These are phyloP conservation scores for Nakaseomyces delphensis DNA, from an alignment of 1,139 yeast genomes.

Conservation along the genomic window DNA sequence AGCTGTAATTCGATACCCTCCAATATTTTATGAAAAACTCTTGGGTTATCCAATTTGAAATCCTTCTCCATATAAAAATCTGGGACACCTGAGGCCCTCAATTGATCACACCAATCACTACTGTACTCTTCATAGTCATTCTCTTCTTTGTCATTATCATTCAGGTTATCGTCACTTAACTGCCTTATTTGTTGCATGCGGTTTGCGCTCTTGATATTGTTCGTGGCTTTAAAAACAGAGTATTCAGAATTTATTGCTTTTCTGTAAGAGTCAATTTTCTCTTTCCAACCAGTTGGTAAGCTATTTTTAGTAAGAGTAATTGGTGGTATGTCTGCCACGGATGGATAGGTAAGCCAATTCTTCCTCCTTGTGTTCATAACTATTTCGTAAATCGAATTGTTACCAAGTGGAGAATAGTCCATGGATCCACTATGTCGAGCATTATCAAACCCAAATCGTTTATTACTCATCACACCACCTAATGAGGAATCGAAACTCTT, in stretches of 20 bases:
- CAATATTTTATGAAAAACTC: slow-evolving; percentile 67
- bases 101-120: slow-evolving; percentile 11
- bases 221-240: slow-evolving; percentile 38
- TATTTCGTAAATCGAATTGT: slow-evolving; percentile 69
- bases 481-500: slow-evolving; percentile 32
- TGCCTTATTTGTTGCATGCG: slow-evolving; percentile 34
- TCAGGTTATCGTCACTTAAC: slow-evolving; percentile 30
- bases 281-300: slow-evolving; percentile 42
- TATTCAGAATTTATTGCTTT: slow-evolving; percentile 45
- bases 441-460: slow-evolving; percentile 18
- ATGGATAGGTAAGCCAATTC: slow-evolving; percentile 51
- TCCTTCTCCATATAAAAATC: slow-evolving; percentile 54
- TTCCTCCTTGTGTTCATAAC: slow-evolving; percentile 37
- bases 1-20: slow-evolving; percentile 27
- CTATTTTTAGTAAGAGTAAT: slow-evolving; percentile 56
- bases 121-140: slow-evolving; percentile 13
- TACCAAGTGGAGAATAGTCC: slow-evolving; percentile 56
- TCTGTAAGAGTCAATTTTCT: slow-evolving; percentile 44
- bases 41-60: slow-evolving; percentile 81
- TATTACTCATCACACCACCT: slow-evolving; percentile 12
- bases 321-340: slow-evolving; percentile 77
- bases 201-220: slow-evolving; percentile 31
- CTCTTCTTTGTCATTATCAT: slow-evolving; percentile 13
- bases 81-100: slow-evolving; percentile 40
- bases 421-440: slow-evolving; percentile 25